Percentiles rank a stretch among this genome's conserved stretches.
Conservation (phyloP, 1,139 yeast species). For the Sugiyamaella pinicola region DNA sequence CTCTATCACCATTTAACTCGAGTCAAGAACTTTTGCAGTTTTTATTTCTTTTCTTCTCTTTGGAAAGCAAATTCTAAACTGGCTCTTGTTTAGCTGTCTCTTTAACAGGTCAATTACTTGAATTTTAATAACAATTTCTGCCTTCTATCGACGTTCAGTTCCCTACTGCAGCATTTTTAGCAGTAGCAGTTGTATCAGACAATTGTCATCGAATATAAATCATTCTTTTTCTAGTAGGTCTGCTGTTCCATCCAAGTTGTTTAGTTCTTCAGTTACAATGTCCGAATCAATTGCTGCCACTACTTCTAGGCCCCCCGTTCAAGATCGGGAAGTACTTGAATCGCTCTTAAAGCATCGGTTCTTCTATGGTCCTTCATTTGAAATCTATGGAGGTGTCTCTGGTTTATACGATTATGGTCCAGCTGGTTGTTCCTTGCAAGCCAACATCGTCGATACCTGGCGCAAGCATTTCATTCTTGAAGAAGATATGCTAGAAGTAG, state of each 20-base stretch:
- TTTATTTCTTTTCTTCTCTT: too few relatives aligned
- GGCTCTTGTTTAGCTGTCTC: neutral
- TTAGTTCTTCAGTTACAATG: neutral
- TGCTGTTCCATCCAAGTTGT: neutral
- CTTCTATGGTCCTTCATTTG: conserved; percentile 96
- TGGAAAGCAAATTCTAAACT: neutral
- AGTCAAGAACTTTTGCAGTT: neutral
- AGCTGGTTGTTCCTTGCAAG: conserved; percentile 98
- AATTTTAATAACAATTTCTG: conserved; percentile 8
- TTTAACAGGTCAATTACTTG: neutral
- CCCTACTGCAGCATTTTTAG: conserved; percentile 10
- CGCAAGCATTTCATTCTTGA: conserved; percentile 96
- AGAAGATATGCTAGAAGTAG: conserved; percentile 99
- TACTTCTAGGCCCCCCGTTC: conserved; percentile 14
- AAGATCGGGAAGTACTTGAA: conserved; percentile 72
- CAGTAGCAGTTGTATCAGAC: conserved; percentile 8
- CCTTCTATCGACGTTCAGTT: conserved; percentile 3
- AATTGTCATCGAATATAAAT: neutral
- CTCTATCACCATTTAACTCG: neutral
- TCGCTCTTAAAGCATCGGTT: conserved; percentile 91
- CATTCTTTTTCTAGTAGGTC: too few relatives aligned
- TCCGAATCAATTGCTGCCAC: conserved; percentile 1
- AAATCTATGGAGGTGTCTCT: conserved; percentile 96
- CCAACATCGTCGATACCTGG: conserved; percentile 93
- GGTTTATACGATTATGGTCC: conserved; percentile 99